phyloP scores from a whole-genome alignment of 768 basidiomycete genomes.

The Suillus subaureus region DNA sequence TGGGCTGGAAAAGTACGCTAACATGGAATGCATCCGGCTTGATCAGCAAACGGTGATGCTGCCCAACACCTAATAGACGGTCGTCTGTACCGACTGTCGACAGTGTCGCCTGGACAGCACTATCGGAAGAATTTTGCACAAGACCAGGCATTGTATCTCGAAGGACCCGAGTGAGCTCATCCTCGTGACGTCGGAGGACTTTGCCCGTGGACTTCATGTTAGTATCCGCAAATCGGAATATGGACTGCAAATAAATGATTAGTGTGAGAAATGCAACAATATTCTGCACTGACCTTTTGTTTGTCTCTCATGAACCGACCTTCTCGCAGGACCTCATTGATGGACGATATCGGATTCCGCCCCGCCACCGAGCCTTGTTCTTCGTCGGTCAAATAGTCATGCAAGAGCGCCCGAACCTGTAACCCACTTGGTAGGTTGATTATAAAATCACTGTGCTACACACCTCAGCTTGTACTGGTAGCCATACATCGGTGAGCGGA shows the following conservation, averaged over 20 bases:
- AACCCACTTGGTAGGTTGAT: slow-evolving; percentile 11
- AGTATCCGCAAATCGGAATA: slow-evolving; percentile 93
- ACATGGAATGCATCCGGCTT: slow-evolving; percentile 95
- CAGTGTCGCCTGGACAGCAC: slow-evolving; percentile 58
- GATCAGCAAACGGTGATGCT: slow-evolving; percentile 84
- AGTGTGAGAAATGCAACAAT: slow-evolving; percentile 1
- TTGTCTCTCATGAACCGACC: slow-evolving; percentile 79
- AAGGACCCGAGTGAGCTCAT: slow-evolving; percentile 79
- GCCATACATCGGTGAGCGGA: slow-evolving; percentile 86
- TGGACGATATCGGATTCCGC: slow-evolving; percentile 87
- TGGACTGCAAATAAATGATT: slow-evolving; percentile 47
- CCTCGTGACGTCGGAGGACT: slow-evolving; percentile 75
- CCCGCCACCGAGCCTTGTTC: slow-evolving; percentile 77
- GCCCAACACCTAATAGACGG: slow-evolving; percentile 67
- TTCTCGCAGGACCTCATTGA: slow-evolving; percentile 90
- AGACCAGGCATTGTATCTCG: slow-evolving; percentile 94
- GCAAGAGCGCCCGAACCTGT: slow-evolving; percentile 81
- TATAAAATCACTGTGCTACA: slow-evolving; percentile 6
- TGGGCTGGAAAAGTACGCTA: slow-evolving; percentile 92
- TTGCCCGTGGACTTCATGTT: slow-evolving; percentile 74
- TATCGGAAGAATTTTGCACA: slow-evolving; percentile 70
- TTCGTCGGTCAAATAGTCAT: slow-evolving; percentile 92
- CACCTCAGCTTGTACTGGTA: slow-evolving; percentile 88
- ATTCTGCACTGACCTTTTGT: slow-evolving; percentile 56
- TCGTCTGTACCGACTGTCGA: slow-evolving; percentile 71